phyloP scores from a whole-genome alignment of 2,329 filamentous ascomycete genomes.

The Dendryphion nanum region DNA sequence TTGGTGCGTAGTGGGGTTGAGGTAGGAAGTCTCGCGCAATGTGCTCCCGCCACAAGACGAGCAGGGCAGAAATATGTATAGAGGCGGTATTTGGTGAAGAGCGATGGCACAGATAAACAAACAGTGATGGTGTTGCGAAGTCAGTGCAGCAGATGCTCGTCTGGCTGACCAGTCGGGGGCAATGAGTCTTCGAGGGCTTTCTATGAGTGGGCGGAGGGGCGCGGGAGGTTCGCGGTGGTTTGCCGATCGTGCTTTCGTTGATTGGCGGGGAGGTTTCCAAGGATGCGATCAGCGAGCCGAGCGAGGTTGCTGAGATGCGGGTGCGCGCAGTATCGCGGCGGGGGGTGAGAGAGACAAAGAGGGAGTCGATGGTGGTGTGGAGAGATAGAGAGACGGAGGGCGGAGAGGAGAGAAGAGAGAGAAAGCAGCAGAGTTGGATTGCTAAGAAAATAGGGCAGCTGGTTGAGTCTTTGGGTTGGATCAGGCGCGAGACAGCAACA shows the following conservation, averaged over 20 bases:
- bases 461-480: conserved; percentile 6
- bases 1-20: too few species aligned
- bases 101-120: not conserved
- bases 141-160: conserved; percentile 6
- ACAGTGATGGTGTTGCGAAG: too few species aligned
- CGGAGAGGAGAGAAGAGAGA: not conserved
- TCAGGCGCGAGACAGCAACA: conserved; percentile 11
- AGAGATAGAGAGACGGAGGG: not conserved
- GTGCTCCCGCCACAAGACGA: too few species aligned
- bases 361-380: too few species aligned
- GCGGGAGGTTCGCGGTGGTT: conserved; percentile 2
- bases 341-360: too few species aligned
- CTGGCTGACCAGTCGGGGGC: conserved; percentile 10
- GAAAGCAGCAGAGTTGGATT: not conserved
- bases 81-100: not conserved
- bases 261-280: conserved; percentile 3
- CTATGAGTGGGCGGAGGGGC: conserved; percentile 9
- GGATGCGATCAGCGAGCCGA: not conserved
- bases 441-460: conserved; percentile 2
- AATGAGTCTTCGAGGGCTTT: conserved; percentile 4
- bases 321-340: conserved; percentile 4
- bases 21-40: too few species aligned
- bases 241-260: conserved; percentile 8
- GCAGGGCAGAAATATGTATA: conserved; percentile 1
- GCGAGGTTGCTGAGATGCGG: too few species aligned